Evolutionary conservation across 2,329 filamentous ascomycete species (phyloP).

Genomic region (Cytospora leucostoma): DNA sequence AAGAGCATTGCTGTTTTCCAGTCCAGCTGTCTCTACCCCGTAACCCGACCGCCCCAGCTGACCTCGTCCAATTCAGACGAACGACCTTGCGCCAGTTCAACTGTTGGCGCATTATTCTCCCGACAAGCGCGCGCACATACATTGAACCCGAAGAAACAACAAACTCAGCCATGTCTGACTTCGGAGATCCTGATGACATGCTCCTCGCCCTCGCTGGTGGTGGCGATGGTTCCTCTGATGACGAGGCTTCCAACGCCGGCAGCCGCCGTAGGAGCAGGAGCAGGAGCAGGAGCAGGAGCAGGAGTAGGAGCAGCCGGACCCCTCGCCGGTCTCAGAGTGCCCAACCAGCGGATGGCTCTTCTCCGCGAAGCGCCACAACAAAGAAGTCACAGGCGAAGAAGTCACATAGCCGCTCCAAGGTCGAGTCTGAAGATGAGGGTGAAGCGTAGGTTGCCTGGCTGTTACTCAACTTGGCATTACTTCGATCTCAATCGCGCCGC

Average conservation of each 20-base stretch:
- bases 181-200: slow-evolving; percentile 72
- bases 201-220: slow-evolving; percentile 87
- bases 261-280: slow-evolving; percentile 40
- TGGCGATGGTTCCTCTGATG: slow-evolving; percentile 62
- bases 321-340: slow-evolving; percentile 41
- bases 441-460: slow-evolving; percentile 68
- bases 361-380: slow-evolving; percentile 36
- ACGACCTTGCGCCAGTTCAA: not conserved
- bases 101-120: not conserved
- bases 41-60: not conserved
- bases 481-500: slow-evolving; percentile 10
- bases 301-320: slow-evolving; percentile 11
- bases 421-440: slow-evolving; percentile 73
- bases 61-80: not conserved
- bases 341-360: slow-evolving; percentile 16
- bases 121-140: not conserved
- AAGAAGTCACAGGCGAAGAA: slow-evolving; percentile 47
- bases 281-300: slow-evolving; percentile 32
- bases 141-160: not conserved
- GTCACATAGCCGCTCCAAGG: slow-evolving; percentile 52
- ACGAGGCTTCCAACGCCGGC: slow-evolving; percentile 56
- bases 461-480: slow-evolving; percentile 22
- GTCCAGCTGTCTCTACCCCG: not conserved
- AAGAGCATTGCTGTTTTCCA: slow-evolving; percentile 5
- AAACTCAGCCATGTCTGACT: slow-evolving; percentile 69